Evolutionary conservation across 1,139 yeast genomes (phyloP).

Genomic region (Suhomyces choctaworum): DNA sequence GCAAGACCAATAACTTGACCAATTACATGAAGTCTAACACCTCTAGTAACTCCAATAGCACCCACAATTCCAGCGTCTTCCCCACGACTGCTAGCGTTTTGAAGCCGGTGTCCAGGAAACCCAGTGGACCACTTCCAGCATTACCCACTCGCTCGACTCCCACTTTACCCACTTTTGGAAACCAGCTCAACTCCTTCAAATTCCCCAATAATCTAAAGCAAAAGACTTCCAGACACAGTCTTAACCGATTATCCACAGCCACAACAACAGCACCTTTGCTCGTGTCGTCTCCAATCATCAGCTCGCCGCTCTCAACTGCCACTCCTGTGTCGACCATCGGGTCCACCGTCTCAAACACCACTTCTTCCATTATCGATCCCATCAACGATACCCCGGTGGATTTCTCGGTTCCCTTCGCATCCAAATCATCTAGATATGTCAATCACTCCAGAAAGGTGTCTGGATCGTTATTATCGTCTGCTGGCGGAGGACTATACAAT

Average conservation of each 20-base stretch:
- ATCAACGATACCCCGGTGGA: constrained; percentile 47
- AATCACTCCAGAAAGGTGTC: constrained; percentile 23
- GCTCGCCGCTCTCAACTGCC: constrained; percentile 39
- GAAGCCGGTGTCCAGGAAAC: constrained; percentile 24
- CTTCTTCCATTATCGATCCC: constrained; percentile 35
- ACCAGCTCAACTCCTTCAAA: constrained; percentile 17
- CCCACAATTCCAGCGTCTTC: constrained; percentile 5
- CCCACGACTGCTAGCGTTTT: constrained; percentile 14
- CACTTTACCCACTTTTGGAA: constrained; percentile 5
- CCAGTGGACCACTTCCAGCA: constrained; percentile 19
- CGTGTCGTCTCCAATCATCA: constrained; percentile 33
- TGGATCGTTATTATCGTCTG: constrained; percentile 26
- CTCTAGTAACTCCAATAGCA: not conserved
- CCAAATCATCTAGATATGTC: constrained; percentile 14
- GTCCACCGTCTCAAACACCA: constrained; percentile 21
- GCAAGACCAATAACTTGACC: constrained; percentile 12
- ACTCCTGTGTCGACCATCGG: constrained; percentile 34
- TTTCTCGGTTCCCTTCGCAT: constrained; percentile 30
- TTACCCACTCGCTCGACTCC: constrained; percentile 11
- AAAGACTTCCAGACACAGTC: constrained; percentile 20
- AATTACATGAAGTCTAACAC: constrained; percentile 8
- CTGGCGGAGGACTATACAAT: constrained; percentile 27
- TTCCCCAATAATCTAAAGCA: constrained; percentile 23
- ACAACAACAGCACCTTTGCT: constrained; percentile 15
- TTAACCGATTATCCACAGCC: constrained; percentile 17